Conservation (phyloP, 176 grass and related monocot species). For the Pharus latifolius region DNA sequence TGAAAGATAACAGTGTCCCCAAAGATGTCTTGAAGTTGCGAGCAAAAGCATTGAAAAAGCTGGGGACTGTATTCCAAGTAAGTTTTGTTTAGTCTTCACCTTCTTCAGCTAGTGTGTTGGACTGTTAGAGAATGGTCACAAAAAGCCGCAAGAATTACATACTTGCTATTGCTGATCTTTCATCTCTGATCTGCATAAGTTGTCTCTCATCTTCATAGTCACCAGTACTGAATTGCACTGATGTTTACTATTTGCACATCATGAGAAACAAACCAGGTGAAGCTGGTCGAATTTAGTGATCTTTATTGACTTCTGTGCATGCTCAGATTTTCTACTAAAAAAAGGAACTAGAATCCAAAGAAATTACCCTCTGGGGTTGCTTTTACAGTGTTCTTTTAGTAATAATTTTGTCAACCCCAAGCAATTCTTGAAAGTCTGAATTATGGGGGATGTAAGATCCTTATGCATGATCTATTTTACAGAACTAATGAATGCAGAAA, state of each 20-base stretch:
- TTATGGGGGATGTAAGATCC: neutral
- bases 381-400: neutral
- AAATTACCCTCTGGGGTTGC: neutral
- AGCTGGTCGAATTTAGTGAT: neutral
- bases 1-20: constrained; percentile 62
- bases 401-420: neutral
- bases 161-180: neutral
- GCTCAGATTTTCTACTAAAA: neutral
- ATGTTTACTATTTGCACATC: neutral
- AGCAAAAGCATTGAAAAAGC: constrained; percentile 78
- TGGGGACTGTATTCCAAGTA: constrained; percentile 93
- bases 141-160: neutral
- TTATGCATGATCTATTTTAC: too few species aligned
- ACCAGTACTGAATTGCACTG: neutral
- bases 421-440: neutral
- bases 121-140: neutral
- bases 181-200: neutral
- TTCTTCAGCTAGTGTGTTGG: neutral
- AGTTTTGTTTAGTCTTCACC: constrained; percentile 1
- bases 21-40: constrained; percentile 75
- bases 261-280: neutral
- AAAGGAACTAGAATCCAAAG: too few species aligned
- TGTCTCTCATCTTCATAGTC: neutral
- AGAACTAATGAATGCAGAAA: too few species aligned
- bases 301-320: neutral